Evolutionary conservation across 495 filamentous ascomycete species (phyloP), one percentile per base, ranked within the genome.

Genomic region (Podospora australis): DNA sequence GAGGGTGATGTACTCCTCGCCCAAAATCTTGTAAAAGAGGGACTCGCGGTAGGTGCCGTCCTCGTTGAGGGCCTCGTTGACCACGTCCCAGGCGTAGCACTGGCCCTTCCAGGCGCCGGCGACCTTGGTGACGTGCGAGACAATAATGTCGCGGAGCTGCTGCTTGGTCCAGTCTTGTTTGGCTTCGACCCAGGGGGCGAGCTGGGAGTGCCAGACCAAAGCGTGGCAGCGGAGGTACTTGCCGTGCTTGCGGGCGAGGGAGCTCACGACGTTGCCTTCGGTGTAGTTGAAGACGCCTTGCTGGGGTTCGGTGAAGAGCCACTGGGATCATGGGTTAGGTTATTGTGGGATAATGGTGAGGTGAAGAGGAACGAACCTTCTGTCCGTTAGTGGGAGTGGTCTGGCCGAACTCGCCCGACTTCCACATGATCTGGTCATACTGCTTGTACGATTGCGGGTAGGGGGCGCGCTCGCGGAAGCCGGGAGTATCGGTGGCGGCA

Each of bases 51-150:
- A 78, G n/a, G 72, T 71, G 25, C 81, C 84, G 55, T 83, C 77
- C 41, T 87, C 83, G 50, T 82, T 75, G 52, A 86, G 77, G 25
- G 78, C 78, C 60, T 88, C 83, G 64, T 87, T 87, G 14, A 84
- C 71, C 1, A 88, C 84, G 56, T 87, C 82, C 78, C 65, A 68
- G 28, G 54, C 65, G 40, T 77, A 72, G 64, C 78, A 80, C 26
- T 70, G 63, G n/a, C 78, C 78, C 52, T 73, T 73, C 53, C 68
- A 82, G 55, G 81, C 75, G 23, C 59, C 70, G 4, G 71, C 78
- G 3, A 78, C 74, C 17, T 60, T 60, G 14, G 64, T 69, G 48
- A 84, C 70, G 62, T 84, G 80, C 48, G 68, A 70, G 46, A 71
- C 68, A 53, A 83, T 60, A n/a, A 70, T 69, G 5, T 64, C 61